Conservation (phyloP, 2,329 filamentous ascomycete genomes). For the Mycosphaerella sp. region DNA sequence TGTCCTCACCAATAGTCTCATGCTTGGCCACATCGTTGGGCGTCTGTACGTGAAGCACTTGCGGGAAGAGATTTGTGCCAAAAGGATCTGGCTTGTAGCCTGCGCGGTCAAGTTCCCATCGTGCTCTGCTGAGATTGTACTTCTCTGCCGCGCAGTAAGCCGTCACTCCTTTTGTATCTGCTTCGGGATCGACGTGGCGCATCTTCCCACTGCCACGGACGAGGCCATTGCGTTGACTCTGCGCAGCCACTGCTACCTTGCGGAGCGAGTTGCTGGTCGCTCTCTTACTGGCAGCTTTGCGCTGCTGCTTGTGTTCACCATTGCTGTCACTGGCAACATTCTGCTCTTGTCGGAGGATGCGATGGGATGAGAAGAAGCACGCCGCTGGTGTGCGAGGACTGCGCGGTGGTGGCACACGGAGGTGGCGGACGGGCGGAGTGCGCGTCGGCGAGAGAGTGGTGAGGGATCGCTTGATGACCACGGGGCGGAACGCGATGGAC, state of each 20-base stretch:
- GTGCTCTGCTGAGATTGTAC: conserved; percentile 56
- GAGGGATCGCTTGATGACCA: conserved; percentile 23
- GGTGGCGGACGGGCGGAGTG: conserved; percentile 17
- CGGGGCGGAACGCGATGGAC: conserved; percentile 28
- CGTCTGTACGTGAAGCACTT: conserved; percentile 57
- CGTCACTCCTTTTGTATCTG: conserved; percentile 49
- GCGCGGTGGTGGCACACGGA: conserved; percentile 16
- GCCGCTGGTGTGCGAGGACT: conserved; percentile 19
- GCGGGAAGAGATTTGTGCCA: conserved; percentile 56
- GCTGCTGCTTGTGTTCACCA: conserved; percentile 31
- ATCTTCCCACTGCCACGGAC: conserved; percentile 44
- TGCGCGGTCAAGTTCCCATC: conserved; percentile 51
- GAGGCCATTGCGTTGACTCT: conserved; percentile 51
- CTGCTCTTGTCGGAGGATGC: conserved; percentile 18
- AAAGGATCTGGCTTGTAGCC: conserved; percentile 59
- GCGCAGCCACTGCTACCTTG: conserved; percentile 79
- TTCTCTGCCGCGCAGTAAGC: conserved; percentile 64
- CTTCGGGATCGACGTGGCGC: conserved; percentile 43
- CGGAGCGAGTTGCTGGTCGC: conserved; percentile 68
- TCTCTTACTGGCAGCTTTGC: conserved; percentile 44
- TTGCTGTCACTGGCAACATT: conserved; percentile 3
- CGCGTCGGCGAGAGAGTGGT: conserved; percentile 20
- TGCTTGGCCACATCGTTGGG: conserved; percentile 36
- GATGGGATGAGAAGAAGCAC: conserved; percentile 25
- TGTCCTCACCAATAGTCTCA: conserved; percentile 42